Conservation (phyloP, 2,329 filamentous ascomycete species). For the Drechslerella coelobrocha region DNA sequence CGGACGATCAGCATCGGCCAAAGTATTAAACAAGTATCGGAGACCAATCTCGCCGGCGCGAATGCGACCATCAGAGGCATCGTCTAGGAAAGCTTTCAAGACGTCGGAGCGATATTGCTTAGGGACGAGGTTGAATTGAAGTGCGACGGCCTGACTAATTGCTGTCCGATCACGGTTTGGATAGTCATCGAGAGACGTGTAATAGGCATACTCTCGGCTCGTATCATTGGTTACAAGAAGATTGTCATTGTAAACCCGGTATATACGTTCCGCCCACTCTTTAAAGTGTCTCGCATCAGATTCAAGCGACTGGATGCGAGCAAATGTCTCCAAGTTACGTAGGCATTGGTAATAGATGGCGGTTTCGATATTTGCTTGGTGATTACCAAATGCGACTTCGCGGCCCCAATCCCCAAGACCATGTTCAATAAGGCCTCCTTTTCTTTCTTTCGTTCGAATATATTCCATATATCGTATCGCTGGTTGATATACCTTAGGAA, state of each 20-base stretch:
- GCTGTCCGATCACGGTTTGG: slow-evolving; percentile 57
- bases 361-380: slow-evolving; percentile 61
- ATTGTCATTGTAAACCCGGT: slow-evolving; percentile 57
- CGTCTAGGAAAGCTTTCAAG: slow-evolving; percentile 55
- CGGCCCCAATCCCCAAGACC: slow-evolving; percentile 61
- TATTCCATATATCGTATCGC: slow-evolving; percentile 60
- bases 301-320: slow-evolving; percentile 54
- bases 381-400: slow-evolving; percentile 60
- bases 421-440: slow-evolving; percentile 60
- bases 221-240: slow-evolving; percentile 57
- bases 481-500: slow-evolving; percentile 58
- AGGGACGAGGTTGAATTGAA: slow-evolving; percentile 57
- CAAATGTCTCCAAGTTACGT: slow-evolving; percentile 58
- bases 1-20: slow-evolving; percentile 59
- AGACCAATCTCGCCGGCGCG: slow-evolving; percentile 60
- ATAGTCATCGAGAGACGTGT: slow-evolving; percentile 58
- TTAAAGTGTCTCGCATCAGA: slow-evolving; percentile 55
- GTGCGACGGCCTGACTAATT: slow-evolving; percentile 58
- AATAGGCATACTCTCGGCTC: slow-evolving; percentile 58
- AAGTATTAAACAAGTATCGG: slow-evolving; percentile 60
- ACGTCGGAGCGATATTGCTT: slow-evolving; percentile 53
- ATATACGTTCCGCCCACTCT: slow-evolving; percentile 56
- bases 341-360: slow-evolving; percentile 61
- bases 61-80: slow-evolving; percentile 56
- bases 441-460: slow-evolving; percentile 58